Evolutionary conservation across 352 stramenopile species (phyloP).

Genomic region (Phytophthora sp.): DNA sequence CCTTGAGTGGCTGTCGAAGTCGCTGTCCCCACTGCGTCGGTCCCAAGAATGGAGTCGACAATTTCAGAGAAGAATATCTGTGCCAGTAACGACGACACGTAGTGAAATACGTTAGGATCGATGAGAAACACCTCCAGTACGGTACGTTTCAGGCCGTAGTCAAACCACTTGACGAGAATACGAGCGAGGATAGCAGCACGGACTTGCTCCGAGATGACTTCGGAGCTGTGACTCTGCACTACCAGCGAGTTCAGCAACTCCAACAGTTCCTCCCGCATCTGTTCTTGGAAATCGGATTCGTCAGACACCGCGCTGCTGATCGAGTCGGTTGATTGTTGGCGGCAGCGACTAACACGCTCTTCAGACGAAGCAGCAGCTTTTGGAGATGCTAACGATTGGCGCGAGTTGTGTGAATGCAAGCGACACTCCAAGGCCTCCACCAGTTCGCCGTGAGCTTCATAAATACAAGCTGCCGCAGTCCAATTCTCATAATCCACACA

Average conservation of each 20-base stretch:
- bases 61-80: constrained; percentile 84
- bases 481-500: constrained; percentile 88
- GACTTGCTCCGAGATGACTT: constrained; percentile 46
- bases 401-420: constrained; percentile 67
- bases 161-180: constrained; percentile 86
- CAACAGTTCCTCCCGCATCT: constrained; percentile 71
- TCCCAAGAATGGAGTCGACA: constrained; percentile 53
- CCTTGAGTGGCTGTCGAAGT: constrained; percentile 14
- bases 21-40: constrained; percentile 11
- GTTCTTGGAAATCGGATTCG: constrained; percentile 54
- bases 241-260: constrained; percentile 67
- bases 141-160: constrained; percentile 62
- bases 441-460: constrained; percentile 80
- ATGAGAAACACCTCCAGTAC: constrained; percentile 74
- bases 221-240: constrained; percentile 47
- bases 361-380: constrained; percentile 3
- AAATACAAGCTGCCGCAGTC: constrained; percentile 75
- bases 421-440: constrained; percentile 87
- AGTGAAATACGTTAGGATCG: constrained; percentile 59
- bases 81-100: constrained; percentile 65
- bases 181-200: constrained; percentile 76
- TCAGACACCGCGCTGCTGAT: constrained; percentile 36
- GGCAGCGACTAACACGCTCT: constrained; percentile 34
- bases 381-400: constrained; percentile 4
- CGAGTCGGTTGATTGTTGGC: constrained; percentile 38